Conservation (phyloP, 2,329 filamentous ascomycete genomes). For the Xylariaceae sp. region DNA sequence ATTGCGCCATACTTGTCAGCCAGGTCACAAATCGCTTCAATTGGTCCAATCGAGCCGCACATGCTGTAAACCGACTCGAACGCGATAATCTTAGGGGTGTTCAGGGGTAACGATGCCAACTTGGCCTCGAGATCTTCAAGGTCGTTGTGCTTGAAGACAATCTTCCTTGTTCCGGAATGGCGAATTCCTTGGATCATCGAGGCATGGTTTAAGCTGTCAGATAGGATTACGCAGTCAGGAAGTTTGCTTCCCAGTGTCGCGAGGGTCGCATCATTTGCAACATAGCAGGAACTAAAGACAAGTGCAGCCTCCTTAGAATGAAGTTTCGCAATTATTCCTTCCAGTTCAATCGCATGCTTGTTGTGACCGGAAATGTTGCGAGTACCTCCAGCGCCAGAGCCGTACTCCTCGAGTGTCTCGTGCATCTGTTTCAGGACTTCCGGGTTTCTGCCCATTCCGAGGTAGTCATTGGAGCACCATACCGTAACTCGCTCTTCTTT, state of each 20-base stretch:
- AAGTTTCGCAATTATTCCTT: constrained; percentile 76
- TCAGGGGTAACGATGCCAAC: constrained; percentile 76
- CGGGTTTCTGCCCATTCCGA: constrained; percentile 92
- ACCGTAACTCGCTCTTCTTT: constrained; percentile 87
- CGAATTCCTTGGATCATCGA: constrained; percentile 99
- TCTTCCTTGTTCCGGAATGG: constrained; percentile 92
- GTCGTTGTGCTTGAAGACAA: constrained; percentile 99
- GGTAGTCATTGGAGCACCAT: constrained; percentile 99
- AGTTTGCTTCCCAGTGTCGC: constrained; percentile 96
- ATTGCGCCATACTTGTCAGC: constrained; percentile 97
- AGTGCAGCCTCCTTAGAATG: constrained; percentile 89
- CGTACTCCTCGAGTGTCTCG: constrained; percentile 88
- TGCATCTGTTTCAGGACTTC: constrained; percentile 90
- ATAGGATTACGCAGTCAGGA: constrained; percentile 95
- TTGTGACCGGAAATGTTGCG: constrained; percentile 98
- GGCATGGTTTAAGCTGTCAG: constrained; percentile 93
- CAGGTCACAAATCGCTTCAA: constrained; percentile 91
- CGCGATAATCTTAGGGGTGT: constrained; percentile 94
- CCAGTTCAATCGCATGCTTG: constrained; percentile 82
- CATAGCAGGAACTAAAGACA: constrained; percentile 97
- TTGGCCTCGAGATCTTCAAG: constrained; percentile 89
- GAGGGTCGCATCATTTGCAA: constrained; percentile 94
- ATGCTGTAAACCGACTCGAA: constrained; percentile 99
- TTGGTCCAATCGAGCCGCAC: constrained; percentile 96
- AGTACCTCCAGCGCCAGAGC: constrained; percentile 90